Base-by-base conservation (phyloP, 805 yeast species). In the Saccharomycopsis selenospora region DNA sequence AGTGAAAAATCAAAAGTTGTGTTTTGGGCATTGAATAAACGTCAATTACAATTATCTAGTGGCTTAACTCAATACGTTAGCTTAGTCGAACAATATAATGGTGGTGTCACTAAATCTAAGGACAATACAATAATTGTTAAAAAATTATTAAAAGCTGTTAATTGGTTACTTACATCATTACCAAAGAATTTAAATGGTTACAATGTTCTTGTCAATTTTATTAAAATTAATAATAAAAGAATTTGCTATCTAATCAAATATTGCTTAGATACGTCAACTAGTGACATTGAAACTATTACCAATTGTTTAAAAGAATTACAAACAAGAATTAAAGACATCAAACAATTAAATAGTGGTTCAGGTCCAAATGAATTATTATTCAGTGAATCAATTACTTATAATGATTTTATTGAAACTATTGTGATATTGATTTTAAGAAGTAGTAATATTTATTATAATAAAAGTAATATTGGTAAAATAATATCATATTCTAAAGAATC, bases 261-360 rank as follows among this genome's bases (percentile, higher is more conserved):
- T 3, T 79, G 84, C 53, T 67, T 75, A 6, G 67, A 79, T 4
- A n/a, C n/a, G n/a, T 65, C 77, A 2, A 80, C 77, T 2, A 74
- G 81, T 2, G 84, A 82, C 45, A 82, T 77, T 59, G 68, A 66
- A 24, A 75, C 84, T 0, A 72, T 87, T 2, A 67, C 68, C 28
- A 82, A 75, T 47, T 75, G 89, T 5, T 70, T 81, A 46, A 77
- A 74, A 50, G 95, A 87, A 58, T 61, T 88, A 7, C 63, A 79
- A 23, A 67, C 65, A 3, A 79, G 82, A 56, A 33, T 33, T 10
- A 33, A 33, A 33, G 38, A 33, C 17, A 33, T 33, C 10, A 33
- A 33, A 20, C 10, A 5, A 7, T 33, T 33, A 20, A 33, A 33
- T 33, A 33, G 10, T 33, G 17, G 7, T 33, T 6, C 18, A 14